Percentiles rank a stretch among this genome's conserved stretches.
Evolutionary conservation across 805 yeast species (phyloP).

Genomic region (Sporopachydermia lactativora): DNA sequence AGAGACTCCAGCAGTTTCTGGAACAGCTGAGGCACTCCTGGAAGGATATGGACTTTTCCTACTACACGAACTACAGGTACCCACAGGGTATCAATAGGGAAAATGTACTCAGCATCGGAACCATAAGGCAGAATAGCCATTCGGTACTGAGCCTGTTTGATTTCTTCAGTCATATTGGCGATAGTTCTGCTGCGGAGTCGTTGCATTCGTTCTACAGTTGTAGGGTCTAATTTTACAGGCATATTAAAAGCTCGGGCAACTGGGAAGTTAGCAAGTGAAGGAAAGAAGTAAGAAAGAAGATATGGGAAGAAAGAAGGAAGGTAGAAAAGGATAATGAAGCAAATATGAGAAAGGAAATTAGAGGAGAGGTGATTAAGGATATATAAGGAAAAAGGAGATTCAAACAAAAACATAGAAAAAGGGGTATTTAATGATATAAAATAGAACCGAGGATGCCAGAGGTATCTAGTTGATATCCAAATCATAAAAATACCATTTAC

Average conservation of each 20-base stretch:
- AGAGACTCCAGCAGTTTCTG: slow-evolving; percentile 33
- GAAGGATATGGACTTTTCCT: slow-evolving; percentile 52
- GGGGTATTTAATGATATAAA: too few relatives aligned
- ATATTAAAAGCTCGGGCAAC: slow-evolving; percentile 52
- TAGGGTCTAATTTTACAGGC: slow-evolving; percentile 35
- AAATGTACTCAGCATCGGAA: slow-evolving; percentile 16
- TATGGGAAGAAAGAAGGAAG: slow-evolving; percentile 3
- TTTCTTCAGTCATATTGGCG: slow-evolving; percentile 24
- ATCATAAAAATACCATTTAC: too few relatives aligned
- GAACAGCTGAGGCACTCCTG: slow-evolving; percentile 76
- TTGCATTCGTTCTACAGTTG: slow-evolving; percentile 48
- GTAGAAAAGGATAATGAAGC: neutral
- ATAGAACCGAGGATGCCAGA: too few relatives aligned
- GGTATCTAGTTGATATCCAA: too few relatives aligned
- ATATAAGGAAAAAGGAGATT: slow-evolving; percentile 1
- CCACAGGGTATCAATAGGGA: slow-evolving; percentile 48
- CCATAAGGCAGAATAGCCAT: slow-evolving; percentile 71
- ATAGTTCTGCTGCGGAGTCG: slow-evolving; percentile 22
- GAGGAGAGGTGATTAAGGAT: slow-evolving; percentile 3
- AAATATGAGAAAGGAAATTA: slow-evolving; percentile 4
- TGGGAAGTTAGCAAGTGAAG: neutral
- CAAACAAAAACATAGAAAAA: too few relatives aligned
- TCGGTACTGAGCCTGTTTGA: slow-evolving; percentile 45
- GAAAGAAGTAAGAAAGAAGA: slow-evolving; percentile 3
- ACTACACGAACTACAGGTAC: slow-evolving; percentile 71